Evolutionary conservation across 2,329 filamentous ascomycete genomes (phyloP), one percentile per base, ranked within the genome.

Genomic region (Ceratocystis colombiana): DNA sequence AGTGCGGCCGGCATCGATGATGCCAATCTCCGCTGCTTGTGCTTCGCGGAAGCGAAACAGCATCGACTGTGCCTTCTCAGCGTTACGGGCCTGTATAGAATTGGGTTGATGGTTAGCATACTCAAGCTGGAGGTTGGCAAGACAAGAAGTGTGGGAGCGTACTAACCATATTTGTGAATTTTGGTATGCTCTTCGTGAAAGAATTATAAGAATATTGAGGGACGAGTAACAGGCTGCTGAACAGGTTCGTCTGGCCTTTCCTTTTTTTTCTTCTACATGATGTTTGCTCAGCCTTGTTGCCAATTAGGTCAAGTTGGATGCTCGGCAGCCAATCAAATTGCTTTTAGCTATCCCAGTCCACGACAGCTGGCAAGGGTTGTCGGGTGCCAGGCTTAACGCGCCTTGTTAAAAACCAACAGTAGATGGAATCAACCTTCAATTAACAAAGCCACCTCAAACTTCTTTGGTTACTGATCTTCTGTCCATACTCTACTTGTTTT

Each of bases 1-100:
- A 7, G 90, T 88, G 69, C 92, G 89, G 68, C 90, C 89, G 33
- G 88, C 88, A 79, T 97, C 93, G 77, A 99, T 89, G 76, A 97
- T 96, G 73, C 93, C 93, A 61, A 96, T 84, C 78, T 96, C 92
- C 70, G 91, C 90, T 70, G 93, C 93, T 84, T 97, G 94, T 72
- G 93, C 89, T 74, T 96, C 94, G 76, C 94, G 90, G 82, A 99
- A 99, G 82, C 94, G 93, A 80, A 96, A 99, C 77, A 99, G 93
- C 93, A 99, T 99, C 61, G 92, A 96, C 81, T 99, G 94, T 73
- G 94, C 93, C 77, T 97, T 99, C 83, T 97, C 93, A 59, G 90
- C 93, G 77, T 97, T 96, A 74, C 93, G 93, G 74, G 93, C 92
- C 93, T 91, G 71, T 0, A 41, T 30, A 3, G 44, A n/a, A n/a